A percentile compares a stretch with the other conserved stretches of the same genome.
Conservation (phyloP, 495 filamentous ascomycete species). For the Lasiosphaeriaceae sp. region DNA sequence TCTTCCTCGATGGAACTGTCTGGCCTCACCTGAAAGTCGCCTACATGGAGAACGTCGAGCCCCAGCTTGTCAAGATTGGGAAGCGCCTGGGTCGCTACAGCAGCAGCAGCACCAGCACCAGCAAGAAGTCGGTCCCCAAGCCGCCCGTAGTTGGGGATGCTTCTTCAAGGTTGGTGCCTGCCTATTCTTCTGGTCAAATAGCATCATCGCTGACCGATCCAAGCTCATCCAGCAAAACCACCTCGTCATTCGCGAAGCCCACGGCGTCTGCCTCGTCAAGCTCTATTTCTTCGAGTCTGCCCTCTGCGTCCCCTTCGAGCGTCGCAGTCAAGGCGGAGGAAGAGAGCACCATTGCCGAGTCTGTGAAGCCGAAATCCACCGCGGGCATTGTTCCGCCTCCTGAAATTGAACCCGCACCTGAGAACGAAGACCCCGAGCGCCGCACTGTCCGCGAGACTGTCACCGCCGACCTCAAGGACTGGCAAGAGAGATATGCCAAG, state of each 20-base stretch:
- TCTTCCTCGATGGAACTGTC: conserved; percentile 68
- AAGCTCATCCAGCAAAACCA: conserved; percentile 12
- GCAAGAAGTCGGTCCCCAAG: conserved; percentile 27
- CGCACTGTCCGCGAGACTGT: conserved; percentile 60
- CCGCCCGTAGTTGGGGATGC: conserved; percentile 6
- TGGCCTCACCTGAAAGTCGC: conserved; percentile 77
- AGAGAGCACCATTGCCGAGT: conserved; percentile 9
- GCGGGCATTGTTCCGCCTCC: conserved; percentile 22
- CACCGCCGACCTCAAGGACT: conserved; percentile 69
- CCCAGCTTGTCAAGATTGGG: conserved; percentile 87
- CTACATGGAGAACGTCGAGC: conserved; percentile 89
- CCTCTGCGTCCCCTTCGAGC: conserved; percentile 4
- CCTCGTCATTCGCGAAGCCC: conserved; percentile 38
- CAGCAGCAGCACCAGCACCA: conserved; percentile 30
- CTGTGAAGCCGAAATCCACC: conserved; percentile 17
- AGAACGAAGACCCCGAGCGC: conserved; percentile 39
- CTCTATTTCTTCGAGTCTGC: not conserved
- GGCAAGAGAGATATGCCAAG: conserved; percentile 80
- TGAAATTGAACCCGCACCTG: conserved; percentile 23
- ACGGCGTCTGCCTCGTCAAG: conserved; percentile 23
- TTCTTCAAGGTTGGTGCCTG: conserved; percentile 18
- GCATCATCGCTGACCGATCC: not conserved
- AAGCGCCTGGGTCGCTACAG: conserved; percentile 81
- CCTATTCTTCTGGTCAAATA: not conserved
- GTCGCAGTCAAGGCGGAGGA: not conserved